Evolutionary conservation across 1,284 basidiomycete genomes (phyloP), one percentile per base, ranked within the genome.

Genomic region (Cerioporus squamosus): DNA sequence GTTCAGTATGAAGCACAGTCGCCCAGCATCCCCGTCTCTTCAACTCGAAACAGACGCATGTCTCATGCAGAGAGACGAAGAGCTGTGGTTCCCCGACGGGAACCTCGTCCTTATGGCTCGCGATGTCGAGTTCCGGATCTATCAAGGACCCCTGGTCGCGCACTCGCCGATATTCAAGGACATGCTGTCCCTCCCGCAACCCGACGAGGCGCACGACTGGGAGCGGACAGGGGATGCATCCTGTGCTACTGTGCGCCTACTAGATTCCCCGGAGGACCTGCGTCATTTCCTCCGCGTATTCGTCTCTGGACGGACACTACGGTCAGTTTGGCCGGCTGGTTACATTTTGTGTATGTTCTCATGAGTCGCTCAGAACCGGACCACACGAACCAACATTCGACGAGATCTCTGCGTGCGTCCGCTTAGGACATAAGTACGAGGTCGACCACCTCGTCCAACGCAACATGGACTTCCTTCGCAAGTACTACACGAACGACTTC

Each of bases 401-500:
- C 24, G 60, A 62, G 23, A 51, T 59, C 36, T 55, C 60, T 1
- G 60, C 63, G 3, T 61, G 59, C 48, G 52, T 65, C n/a, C 63
- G 63, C 15, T 50, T 65, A 5, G 63, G 60, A 6, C 55, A 62
- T 53, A 65, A 65, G 43, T 65, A 65, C 45, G 40, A 65, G 14
- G 57, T 62, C 51, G 61, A 65, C 38, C 40, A 44, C 2, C 47
- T 65, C 39, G 54, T 62, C 23, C 54, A 62, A 15, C 44, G 45
- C 24, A 57, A 59, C 51, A 17, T 62, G 2, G 59, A 47, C 4
- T 60, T 54, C 54, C 61, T 65, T n/a, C 50, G 48, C 15, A 57
- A 59, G 12, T 54, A 54, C 44, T 65, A 60, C 53, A 50, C 60
- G 5, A 44, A 60, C 36, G 47, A 61, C 48, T 62, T 62, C 51